phyloP scores from a whole-genome alignment of 2,329 filamentous ascomycete genomes.

The Microcera coccophila region DNA sequence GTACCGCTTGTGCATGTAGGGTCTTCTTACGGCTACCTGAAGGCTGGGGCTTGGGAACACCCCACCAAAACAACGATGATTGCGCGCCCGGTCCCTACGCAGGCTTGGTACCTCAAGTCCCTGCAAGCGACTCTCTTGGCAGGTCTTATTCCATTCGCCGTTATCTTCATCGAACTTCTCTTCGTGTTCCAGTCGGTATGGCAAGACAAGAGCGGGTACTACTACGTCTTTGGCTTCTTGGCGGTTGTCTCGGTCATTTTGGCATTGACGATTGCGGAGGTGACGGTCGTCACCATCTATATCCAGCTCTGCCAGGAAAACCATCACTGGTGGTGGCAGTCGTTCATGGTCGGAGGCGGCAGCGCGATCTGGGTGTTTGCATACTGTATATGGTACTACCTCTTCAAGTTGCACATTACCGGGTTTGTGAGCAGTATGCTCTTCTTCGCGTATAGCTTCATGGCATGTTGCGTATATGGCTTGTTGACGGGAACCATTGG shows the following conservation, averaged over 20 bases:
- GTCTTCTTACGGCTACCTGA: slow-evolving; percentile 70
- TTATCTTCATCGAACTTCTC: slow-evolving; percentile 82
- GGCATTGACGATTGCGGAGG: slow-evolving; percentile 73
- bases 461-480: slow-evolving; percentile 78
- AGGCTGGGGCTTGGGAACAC: slow-evolving; percentile 68
- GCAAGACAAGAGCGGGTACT: slow-evolving; percentile 88
- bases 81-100: slow-evolving; percentile 68
- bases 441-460: slow-evolving; percentile 81
- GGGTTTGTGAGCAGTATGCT: slow-evolving; percentile 75
- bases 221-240: slow-evolving; percentile 87
- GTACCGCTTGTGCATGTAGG: slow-evolving; percentile 79
- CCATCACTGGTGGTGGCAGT: slow-evolving; percentile 91
- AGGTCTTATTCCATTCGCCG: slow-evolving; percentile 77
- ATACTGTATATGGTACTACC: slow-evolving; percentile 83
- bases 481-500: slow-evolving; percentile 79
- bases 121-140: slow-evolving; percentile 64
- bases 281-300: slow-evolving; percentile 79
- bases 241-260: slow-evolving; percentile 69
- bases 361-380: slow-evolving; percentile 77
- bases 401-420: slow-evolving; percentile 72
- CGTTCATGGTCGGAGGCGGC: slow-evolving; percentile 73
- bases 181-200: slow-evolving; percentile 85
- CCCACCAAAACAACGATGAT: slow-evolving; percentile 73
- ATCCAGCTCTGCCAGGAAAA: slow-evolving; percentile 80
- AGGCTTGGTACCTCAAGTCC: slow-evolving; percentile 70